Percentiles rank a stretch among this genome's conserved stretches.
phyloP scores from a whole-genome alignment of 192 early-diverging fungal species.

The Mortierella hygrophila region DNA sequence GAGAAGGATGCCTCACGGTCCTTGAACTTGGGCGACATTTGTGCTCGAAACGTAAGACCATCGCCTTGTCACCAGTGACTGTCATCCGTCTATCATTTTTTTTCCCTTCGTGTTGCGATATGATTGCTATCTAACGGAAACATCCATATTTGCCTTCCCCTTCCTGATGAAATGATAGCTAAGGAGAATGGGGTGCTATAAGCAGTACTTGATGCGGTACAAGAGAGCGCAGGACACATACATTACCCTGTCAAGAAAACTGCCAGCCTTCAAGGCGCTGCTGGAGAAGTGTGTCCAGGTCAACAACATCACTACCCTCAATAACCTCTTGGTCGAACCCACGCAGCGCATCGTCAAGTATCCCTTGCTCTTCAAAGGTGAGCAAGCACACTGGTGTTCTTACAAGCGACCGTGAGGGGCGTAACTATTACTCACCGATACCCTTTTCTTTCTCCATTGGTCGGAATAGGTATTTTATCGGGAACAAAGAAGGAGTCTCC shows the following conservation, averaged over 20 bases:
- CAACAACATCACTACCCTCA: not conserved
- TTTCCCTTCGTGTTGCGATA: not conserved
- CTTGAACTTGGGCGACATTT: slow-evolving; percentile 25
- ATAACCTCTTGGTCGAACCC: slow-evolving; percentile 34
- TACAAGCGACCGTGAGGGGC: not conserved
- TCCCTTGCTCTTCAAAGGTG: slow-evolving; percentile 43
- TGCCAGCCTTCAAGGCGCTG: slow-evolving; percentile 5
- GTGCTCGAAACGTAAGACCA: slow-evolving; percentile 25
- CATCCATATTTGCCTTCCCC: not conserved
- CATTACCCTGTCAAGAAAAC: slow-evolving; percentile 8
- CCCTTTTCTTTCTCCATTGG: not conserved
- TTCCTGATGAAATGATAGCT: not conserved
- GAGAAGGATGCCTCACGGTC: not conserved
- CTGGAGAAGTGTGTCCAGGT: slow-evolving; percentile 24
- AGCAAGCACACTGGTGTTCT: not conserved
- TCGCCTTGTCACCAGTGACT: no score
- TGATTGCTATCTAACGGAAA: not conserved
- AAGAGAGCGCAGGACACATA: slow-evolving; percentile 14
- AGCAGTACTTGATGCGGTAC: slow-evolving; percentile 34
- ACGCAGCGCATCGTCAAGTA: slow-evolving; percentile 46
- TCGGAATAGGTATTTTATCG: slow-evolving; percentile 19
- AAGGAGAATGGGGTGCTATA: slow-evolving; percentile 31
- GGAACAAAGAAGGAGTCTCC: slow-evolving; percentile 16
- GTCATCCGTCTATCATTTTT: not conserved
- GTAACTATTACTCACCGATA: not conserved